These are phyloP conservation scores for Saccharomyces pastorianus DNA, from an alignment of 1,139 yeast species.

Conservation along the genomic window DNA sequence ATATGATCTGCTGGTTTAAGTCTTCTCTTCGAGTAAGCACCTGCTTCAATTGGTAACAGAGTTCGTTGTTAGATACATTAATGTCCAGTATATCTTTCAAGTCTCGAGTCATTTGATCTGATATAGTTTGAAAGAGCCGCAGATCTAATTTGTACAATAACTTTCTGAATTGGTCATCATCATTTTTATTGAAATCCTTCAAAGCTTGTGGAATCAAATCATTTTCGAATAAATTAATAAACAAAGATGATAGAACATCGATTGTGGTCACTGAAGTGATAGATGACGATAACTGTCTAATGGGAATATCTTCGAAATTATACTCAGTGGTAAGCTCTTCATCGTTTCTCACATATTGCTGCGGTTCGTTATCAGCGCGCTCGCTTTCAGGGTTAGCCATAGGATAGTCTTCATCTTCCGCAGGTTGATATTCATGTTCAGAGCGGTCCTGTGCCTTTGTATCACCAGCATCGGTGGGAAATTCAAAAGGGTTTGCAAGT, in stretches of 20 bases:
- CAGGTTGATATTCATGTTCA: background rate
- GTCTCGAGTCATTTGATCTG: conserved; percentile 17
- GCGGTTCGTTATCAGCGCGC: background rate
- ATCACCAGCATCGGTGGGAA: background rate
- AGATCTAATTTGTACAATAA: conserved; percentile 24
- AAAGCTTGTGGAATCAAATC: conserved; percentile 19
- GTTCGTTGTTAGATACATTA: conserved; percentile 27
- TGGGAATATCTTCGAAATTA: conserved; percentile 15
- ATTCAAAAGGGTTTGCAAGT: background rate
- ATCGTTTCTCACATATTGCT: background rate
- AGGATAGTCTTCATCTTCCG: background rate
- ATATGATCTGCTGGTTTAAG: conserved; percentile 17
- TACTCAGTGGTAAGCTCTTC: conserved; percentile 6
- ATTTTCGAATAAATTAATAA: conserved; percentile 16
- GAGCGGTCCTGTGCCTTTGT: background rate
- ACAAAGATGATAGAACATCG: conserved; percentile 18
- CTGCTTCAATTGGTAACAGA: conserved; percentile 21
- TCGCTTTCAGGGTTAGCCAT: background rate
- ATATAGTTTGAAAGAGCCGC: conserved; percentile 18
- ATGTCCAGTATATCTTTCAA: conserved; percentile 27
- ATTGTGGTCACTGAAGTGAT: conserved; percentile 23
- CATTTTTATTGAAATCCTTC: conserved; percentile 12
- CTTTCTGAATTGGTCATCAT: conserved; percentile 9
- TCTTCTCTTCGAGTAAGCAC: conserved; percentile 13
- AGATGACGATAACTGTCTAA: conserved; percentile 20